phyloP scores from a whole-genome alignment of 352 stramenopile genomes.

The Phytophthora crassamura region DNA sequence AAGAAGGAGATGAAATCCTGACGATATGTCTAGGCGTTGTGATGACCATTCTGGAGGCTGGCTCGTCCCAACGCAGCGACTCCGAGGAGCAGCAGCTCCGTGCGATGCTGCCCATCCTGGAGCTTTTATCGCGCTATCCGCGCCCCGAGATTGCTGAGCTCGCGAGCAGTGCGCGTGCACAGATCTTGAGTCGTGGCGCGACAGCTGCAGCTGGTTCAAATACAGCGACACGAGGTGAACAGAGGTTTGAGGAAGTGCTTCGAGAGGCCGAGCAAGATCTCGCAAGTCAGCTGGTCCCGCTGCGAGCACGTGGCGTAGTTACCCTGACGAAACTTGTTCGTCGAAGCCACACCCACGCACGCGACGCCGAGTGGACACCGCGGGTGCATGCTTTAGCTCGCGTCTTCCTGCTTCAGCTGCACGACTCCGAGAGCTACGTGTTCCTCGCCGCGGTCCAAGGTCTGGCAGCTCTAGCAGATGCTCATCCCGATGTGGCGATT shows the following conservation, averaged over 20 bases:
- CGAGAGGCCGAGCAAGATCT: conserved; percentile 64
- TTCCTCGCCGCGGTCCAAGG: conserved; percentile 85
- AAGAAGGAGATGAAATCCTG: conserved; percentile 70
- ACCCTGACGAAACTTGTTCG: conserved; percentile 81
- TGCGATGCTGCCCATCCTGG: conserved; percentile 69
- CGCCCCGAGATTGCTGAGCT: conserved; percentile 78
- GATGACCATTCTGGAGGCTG: conserved; percentile 82
- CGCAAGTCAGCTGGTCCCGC: conserved; percentile 63
- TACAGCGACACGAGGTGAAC: conserved; percentile 11
- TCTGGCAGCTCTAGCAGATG: conserved; percentile 65
- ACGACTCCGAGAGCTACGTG: conserved; percentile 85
- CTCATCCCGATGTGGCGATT: conserved; percentile 69
- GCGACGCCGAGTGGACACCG: conserved; percentile 51
- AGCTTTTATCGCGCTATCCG: conserved; percentile 57
- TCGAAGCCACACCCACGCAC: conserved; percentile 49
- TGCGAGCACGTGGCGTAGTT: conserved; percentile 79
- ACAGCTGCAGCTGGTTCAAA: neutral
- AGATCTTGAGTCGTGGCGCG: conserved; percentile 63
- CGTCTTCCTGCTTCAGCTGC: conserved; percentile 70
- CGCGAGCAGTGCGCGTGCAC: conserved; percentile 63
- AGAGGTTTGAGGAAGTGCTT: conserved; percentile 67
- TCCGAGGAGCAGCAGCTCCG: conserved; percentile 65
- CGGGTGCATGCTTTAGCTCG: conserved; percentile 56
- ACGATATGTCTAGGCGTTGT: conserved; percentile 81
- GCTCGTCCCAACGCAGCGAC: conserved; percentile 48